A percentile compares a stretch with the other conserved stretches of the same genome.
phyloP scores from a whole-genome alignment of 2,329 filamentous ascomycete species.

The Pyrenophora seminiperda region DNA sequence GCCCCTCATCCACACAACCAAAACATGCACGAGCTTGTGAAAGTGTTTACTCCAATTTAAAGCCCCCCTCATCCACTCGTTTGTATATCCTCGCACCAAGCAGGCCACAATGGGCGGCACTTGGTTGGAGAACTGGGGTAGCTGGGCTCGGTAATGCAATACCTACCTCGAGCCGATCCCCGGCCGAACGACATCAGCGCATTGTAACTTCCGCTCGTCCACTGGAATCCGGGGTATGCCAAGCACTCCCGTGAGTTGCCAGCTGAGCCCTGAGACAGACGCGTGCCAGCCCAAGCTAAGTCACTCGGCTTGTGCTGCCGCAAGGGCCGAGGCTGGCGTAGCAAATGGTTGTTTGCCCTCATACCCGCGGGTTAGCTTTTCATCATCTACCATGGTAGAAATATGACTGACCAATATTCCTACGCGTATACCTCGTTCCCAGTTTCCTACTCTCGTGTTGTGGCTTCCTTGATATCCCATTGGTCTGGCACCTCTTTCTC shows the following conservation, averaged over 20 bases:
- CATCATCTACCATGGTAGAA: constrained; percentile 9
- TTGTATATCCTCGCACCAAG: neutral
- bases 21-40: constrained; percentile 23
- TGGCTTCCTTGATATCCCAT: neutral
- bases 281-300: constrained; percentile 26
- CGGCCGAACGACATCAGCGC: constrained; percentile 34
- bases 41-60: constrained; percentile 8
- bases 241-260: constrained; percentile 10
- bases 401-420: constrained; percentile 34
- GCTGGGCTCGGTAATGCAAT: constrained; percentile 17
- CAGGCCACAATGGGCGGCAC: constrained; percentile 4
- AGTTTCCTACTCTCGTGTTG: constrained; percentile 5
- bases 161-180: constrained; percentile 34
- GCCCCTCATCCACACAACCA: constrained; percentile 12
- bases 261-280: constrained; percentile 13
- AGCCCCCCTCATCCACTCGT: neutral
- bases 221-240: constrained; percentile 40
- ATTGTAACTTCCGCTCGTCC: constrained; percentile 43
- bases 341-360: constrained; percentile 34
- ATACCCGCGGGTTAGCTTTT: constrained; percentile 42
- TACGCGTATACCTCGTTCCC: constrained; percentile 13
- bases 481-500: too few relatives aligned
- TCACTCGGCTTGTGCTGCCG: constrained; percentile 32
- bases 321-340: constrained; percentile 43
- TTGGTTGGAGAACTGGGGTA: neutral